phyloP scores from a whole-genome alignment of 2,329 filamentous ascomycete genomes.

The Aureobasidium sp. region DNA sequence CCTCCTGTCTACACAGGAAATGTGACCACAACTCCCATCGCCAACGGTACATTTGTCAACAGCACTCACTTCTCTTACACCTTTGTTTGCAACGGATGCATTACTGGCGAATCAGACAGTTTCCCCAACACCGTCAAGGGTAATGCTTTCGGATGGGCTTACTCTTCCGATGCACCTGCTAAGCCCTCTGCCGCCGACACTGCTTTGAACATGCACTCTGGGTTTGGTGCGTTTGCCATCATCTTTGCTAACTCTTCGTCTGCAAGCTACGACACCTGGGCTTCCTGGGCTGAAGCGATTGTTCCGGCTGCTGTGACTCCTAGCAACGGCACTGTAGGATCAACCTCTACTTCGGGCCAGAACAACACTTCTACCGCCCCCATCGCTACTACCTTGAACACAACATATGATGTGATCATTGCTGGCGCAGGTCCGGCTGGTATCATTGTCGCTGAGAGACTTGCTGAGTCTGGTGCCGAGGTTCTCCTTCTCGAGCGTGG shows the following conservation, averaged over 20 bases:
- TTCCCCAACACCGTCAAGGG: constrained; percentile 9
- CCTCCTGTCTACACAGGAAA: constrained; percentile 39
- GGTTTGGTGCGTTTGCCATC: constrained; percentile 10
- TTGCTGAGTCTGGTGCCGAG: constrained; percentile 44
- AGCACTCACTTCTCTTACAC: constrained; percentile 46
- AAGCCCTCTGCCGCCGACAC: neutral
- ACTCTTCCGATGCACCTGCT: constrained; percentile 2
- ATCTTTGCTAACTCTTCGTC: constrained; percentile 9
- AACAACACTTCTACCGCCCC: neutral
- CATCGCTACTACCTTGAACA: neutral
- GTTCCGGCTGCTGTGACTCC: neutral
- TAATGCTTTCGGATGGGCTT: constrained; percentile 15
- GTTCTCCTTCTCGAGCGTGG: constrained; percentile 46
- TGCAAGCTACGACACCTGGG: constrained; percentile 11
- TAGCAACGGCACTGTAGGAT: neutral
- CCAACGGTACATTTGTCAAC: constrained; percentile 46
- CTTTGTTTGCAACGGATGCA: constrained; percentile 40
- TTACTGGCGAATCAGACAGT: constrained; percentile 16
- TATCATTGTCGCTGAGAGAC: constrained; percentile 43
- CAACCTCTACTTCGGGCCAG: neutral
- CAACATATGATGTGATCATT: constrained; percentile 27
- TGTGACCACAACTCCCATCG: constrained; percentile 36
- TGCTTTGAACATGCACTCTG: constrained; percentile 10
- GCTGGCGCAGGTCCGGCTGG: constrained; percentile 46
- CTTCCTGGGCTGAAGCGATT: neutral